phyloP scores from a whole-genome alignment of 2,329 filamentous ascomycete genomes.

The Monilinia laxa region DNA sequence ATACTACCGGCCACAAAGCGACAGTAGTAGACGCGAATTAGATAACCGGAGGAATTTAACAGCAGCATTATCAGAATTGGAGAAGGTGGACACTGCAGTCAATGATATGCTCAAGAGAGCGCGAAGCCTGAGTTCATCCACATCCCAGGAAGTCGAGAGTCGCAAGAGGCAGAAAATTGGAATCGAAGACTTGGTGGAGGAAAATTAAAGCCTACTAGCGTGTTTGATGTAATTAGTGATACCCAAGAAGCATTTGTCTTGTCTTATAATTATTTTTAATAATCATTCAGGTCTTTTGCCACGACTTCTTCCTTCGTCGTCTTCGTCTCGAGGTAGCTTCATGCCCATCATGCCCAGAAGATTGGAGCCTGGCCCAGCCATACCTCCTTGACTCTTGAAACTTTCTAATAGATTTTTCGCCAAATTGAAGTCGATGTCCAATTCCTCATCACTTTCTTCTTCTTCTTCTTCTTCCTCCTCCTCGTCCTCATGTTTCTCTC shows the following conservation, averaged over 20 bases:
- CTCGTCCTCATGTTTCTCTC: conserved; percentile 62
- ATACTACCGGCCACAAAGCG: conserved; percentile 52
- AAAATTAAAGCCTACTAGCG: conserved; percentile 21
- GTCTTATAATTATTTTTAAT: conserved; percentile 16
- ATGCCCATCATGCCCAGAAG: conserved; percentile 84
- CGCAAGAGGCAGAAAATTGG: conserved; percentile 33
- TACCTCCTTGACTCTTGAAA: conserved; percentile 85
- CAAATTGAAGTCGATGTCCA: conserved; percentile 81
- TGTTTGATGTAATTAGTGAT: conserved; percentile 24
- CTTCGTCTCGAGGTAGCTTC: conserved; percentile 76
- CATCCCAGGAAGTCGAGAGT: conserved; percentile 20
- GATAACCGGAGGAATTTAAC: conserved; percentile 53
- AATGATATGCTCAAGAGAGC: conserved; percentile 32
- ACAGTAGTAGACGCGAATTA: conserved; percentile 53
- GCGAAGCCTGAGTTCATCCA: conserved; percentile 28
- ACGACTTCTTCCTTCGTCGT: conserved; percentile 42
- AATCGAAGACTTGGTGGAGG: conserved; percentile 21
- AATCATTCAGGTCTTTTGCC: conserved; percentile 13
- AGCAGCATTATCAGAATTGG: conserved; percentile 48
- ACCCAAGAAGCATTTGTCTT: conserved; percentile 15
- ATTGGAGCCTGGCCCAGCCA: conserved; percentile 83
- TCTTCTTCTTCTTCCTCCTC: conserved; percentile 56
- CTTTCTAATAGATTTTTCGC: conserved; percentile 89
- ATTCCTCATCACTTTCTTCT: conserved; percentile 56
- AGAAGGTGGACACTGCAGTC: conserved; percentile 38